A percentile compares a stretch with the other conserved stretches of the same genome.
These are phyloP conservation scores for Podaxis pistillaris DNA, from an alignment of 768 basidiomycete species.

Conservation along the genomic window DNA sequence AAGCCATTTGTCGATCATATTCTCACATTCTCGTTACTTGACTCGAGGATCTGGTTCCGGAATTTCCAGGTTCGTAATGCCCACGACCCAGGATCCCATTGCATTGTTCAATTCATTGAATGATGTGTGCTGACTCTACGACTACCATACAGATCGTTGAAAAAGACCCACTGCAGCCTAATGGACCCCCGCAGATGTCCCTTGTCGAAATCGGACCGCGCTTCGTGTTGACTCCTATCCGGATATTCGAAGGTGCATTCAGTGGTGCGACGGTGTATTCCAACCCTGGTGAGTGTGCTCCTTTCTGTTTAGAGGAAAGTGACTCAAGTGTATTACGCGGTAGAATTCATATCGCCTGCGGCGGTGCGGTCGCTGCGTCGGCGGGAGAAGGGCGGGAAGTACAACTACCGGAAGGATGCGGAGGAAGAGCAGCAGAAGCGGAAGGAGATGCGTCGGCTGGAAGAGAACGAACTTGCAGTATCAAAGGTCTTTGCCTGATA, in stretches of 20 bases:
- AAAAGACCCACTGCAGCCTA: conserved; percentile 88
- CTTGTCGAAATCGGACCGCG: conserved; percentile 96
- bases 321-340: conserved; percentile 3
- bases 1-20: conserved; percentile 99
- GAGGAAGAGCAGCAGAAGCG: conserved; percentile 64
- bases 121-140: conserved; percentile 12
- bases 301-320: neutral
- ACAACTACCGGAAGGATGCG: conserved; percentile 77
- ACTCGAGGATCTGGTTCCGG: conserved; percentile 98
- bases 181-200: conserved; percentile 81
- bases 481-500: conserved; percentile 85
- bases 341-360: conserved; percentile 92
- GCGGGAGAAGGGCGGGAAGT: conserved; percentile 76
- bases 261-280: conserved; percentile 93
- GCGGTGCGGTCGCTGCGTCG: conserved; percentile 69
- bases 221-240: conserved; percentile 95
- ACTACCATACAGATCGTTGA: conserved; percentile 70
- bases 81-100: neutral
- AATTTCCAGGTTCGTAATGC: conserved; percentile 82
- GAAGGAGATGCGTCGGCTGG: conserved; percentile 58
- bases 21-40: conserved; percentile 92
- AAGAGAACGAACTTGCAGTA: conserved; percentile 80
- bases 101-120: conserved; percentile 7
- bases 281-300: conserved; percentile 73
- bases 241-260: conserved; percentile 98